phyloP scores from a whole-genome alignment of 129 eudicot genomes.

The Calendula officinalis region DNA sequence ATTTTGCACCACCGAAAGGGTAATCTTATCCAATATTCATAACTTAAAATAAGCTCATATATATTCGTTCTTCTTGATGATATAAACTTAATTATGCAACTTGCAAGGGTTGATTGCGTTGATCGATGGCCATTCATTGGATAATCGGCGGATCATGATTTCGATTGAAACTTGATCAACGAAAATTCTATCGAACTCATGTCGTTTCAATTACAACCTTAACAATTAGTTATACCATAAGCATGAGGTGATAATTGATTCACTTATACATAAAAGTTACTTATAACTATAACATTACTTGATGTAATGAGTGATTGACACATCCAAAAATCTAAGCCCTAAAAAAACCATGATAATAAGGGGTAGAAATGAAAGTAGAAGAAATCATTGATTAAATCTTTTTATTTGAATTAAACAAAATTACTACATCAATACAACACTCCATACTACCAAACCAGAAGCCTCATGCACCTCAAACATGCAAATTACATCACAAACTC shows the following conservation, averaged over 20 bases:
- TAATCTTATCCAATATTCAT: too few relatives aligned
- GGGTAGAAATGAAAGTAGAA: background rate
- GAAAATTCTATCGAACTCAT: background rate
- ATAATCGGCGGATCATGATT: background rate
- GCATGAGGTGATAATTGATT: background rate
- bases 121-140: background rate
- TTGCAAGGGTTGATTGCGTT: background rate
- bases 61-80: too few relatives aligned
- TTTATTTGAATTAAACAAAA: slow-evolving; percentile 10
- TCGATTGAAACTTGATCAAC: background rate
- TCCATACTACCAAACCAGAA: slow-evolving; percentile 18
- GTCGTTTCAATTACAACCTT: too few relatives aligned
- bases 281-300: too few relatives aligned
- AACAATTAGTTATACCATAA: background rate
- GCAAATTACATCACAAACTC: slow-evolving; percentile 23
- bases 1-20: too few relatives aligned
- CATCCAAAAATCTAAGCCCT: background rate
- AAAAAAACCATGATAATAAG: background rate
- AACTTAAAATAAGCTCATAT: too few relatives aligned
- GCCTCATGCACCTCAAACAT: slow-evolving; percentile 18
- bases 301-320: background rate
- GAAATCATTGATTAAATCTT: background rate
- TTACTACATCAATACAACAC: slow-evolving; percentile 22
- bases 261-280: too few relatives aligned
- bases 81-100: background rate